A percentile compares a stretch with the other conserved stretches of the same genome.
These are phyloP conservation scores for Ustilago shanxiensis DNA, from an alignment of 1,284 basidiomycete genomes.

Conservation along the genomic window DNA sequence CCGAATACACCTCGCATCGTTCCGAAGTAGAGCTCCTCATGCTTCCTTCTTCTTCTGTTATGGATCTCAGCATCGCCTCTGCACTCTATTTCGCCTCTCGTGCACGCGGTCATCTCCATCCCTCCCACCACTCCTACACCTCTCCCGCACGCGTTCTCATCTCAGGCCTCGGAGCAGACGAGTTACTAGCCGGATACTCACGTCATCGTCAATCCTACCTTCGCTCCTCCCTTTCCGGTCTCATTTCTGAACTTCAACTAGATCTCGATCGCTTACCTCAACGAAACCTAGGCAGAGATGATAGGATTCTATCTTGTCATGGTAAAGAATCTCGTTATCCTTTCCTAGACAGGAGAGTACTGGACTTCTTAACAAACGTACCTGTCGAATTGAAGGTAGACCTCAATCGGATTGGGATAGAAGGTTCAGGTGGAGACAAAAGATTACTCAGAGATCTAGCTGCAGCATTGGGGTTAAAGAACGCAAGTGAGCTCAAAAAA, in stretches of 20 bases:
- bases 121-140: slow-evolving; percentile 73
- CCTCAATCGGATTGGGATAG: slow-evolving; percentile 16
- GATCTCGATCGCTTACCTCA: slow-evolving; percentile 90
- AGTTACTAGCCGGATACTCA: slow-evolving; percentile 92
- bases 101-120: slow-evolving; percentile 71
- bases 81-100: slow-evolving; percentile 93
- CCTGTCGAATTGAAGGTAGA: slow-evolving; percentile 86
- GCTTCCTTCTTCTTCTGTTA: slow-evolving; percentile 54
- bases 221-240: slow-evolving; percentile 69
- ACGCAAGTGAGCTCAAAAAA: slow-evolving; percentile 81
- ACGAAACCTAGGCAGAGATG: slow-evolving; percentile 92
- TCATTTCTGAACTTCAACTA: slow-evolving; percentile 89
- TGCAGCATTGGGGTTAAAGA: slow-evolving; percentile 33
- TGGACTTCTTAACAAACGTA: slow-evolving; percentile 75
- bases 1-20: slow-evolving; percentile 73
- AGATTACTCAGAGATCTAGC: slow-evolving; percentile 76
- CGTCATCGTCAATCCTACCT: slow-evolving; percentile 84
- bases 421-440: slow-evolving; percentile 82
- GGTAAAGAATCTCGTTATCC: slow-evolving; percentile 80
- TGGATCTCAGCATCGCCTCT: slow-evolving; percentile 82
- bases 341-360: slow-evolving; percentile 53
- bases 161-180: slow-evolving; percentile 94
- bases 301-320: slow-evolving; percentile 87
- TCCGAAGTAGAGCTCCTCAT: slow-evolving; percentile 41
- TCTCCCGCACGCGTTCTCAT: slow-evolving; percentile 85